These are phyloP conservation scores for Dipodascus albidus DNA, from an alignment of 805 yeast species.

Conservation along the genomic window DNA sequence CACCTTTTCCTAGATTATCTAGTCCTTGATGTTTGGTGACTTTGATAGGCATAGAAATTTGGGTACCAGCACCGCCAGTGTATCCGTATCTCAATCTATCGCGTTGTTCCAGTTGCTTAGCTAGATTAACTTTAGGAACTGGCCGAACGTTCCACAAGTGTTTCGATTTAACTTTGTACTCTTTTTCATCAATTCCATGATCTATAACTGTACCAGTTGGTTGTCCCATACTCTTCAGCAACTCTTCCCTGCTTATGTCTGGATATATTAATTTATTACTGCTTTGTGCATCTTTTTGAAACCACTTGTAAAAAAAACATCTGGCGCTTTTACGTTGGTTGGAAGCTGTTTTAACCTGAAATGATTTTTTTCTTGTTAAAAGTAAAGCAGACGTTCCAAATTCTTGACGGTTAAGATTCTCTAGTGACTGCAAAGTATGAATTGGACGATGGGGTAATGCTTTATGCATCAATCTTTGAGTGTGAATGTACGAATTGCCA, in stretches of 20 bases:
- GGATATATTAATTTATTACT: background rate
- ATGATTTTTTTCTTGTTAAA: background rate
- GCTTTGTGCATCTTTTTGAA: background rate
- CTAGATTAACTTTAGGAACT: background rate
- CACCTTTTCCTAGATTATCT: background rate
- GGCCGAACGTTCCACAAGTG: background rate
- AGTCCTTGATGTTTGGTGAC: background rate
- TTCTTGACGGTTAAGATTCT: background rate
- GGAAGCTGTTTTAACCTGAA: background rate
- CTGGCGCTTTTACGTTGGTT: background rate
- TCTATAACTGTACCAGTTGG: background rate
- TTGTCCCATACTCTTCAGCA: background rate
- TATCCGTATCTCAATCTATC: background rate
- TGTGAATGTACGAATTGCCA: background rate
- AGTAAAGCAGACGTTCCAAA: background rate
- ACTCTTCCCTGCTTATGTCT: background rate
- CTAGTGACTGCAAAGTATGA: background rate
- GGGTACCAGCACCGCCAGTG: background rate
- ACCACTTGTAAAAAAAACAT: background rate
- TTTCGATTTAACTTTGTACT: background rate
- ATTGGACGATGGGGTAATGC: background rate
- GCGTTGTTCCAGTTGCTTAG: background rate
- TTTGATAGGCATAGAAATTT: background rate
- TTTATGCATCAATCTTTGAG: background rate
- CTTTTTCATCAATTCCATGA: background rate